phyloP scores from a whole-genome alignment of 805 yeast species.

The Yarrowia yakushimensis region DNA sequence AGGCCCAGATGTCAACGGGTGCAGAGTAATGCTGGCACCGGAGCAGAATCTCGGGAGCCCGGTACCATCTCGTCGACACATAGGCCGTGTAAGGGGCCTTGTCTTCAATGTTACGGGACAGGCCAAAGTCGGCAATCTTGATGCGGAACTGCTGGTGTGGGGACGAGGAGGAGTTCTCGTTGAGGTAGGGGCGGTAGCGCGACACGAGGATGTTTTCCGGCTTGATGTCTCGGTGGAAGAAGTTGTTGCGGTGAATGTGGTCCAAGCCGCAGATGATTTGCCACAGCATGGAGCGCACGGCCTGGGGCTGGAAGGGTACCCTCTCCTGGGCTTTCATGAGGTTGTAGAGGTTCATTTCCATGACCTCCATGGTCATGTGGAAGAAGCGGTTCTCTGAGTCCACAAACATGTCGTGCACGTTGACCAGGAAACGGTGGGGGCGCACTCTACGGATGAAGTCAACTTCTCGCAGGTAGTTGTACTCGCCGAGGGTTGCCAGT shows the following conservation, averaged over 20 bases:
- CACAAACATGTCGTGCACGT: slow-evolving; percentile 72
- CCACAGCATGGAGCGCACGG: slow-evolving; percentile 49
- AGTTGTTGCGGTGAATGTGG: slow-evolving; percentile 71
- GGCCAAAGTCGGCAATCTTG: slow-evolving; percentile 93
- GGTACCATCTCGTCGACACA: slow-evolving; percentile 95
- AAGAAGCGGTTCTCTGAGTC: slow-evolving; percentile 58
- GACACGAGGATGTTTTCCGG: slow-evolving; percentile 86
- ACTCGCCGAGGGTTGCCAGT: slow-evolving; percentile 51
- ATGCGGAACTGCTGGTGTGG: slow-evolving; percentile 49
- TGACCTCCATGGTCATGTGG: slow-evolving; percentile 83
- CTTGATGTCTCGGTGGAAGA: slow-evolving; percentile 85
- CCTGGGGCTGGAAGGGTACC: slow-evolving; percentile 51
- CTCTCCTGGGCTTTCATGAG: slow-evolving; percentile 61
- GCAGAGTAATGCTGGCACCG: slow-evolving; percentile 56
- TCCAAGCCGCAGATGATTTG: slow-evolving; percentile 74
- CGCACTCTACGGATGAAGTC: slow-evolving; percentile 49
- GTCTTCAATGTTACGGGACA: slow-evolving; percentile 70
- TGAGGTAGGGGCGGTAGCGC: slow-evolving; percentile 34
- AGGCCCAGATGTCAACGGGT: slow-evolving; percentile 89
- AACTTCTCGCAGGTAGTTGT: slow-evolving; percentile 43
- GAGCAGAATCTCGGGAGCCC: slow-evolving; percentile 82
- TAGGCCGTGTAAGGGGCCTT: slow-evolving; percentile 67
- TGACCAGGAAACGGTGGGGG: slow-evolving; percentile 68
- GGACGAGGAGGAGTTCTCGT: neutral
- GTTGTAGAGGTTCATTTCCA: slow-evolving; percentile 79